Evolutionary conservation across 2,329 filamentous ascomycete species (phyloP).

Genomic region (Pestalotiopsis sp.): DNA sequence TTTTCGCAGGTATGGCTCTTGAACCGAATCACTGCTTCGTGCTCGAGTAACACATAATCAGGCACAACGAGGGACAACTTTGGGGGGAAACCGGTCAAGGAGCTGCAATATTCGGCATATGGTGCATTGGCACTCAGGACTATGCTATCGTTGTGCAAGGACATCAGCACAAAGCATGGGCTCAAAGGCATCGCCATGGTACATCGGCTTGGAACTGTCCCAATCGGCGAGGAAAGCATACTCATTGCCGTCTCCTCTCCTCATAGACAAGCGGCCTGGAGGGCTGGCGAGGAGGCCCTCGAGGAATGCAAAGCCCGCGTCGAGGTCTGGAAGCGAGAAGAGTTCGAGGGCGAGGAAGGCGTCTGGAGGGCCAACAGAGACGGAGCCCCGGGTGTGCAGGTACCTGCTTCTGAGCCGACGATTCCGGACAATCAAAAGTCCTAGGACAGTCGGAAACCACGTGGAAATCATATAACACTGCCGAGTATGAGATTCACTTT

Average conservation of each 20-base stretch:
- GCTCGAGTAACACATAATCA: slow-evolving; percentile 32
- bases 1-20: slow-evolving; percentile 66
- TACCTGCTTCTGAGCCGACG: slow-evolving; percentile 28
- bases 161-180: slow-evolving; percentile 60
- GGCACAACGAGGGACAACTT: slow-evolving; percentile 81
- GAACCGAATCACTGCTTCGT: not conserved
- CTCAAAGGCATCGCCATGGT: slow-evolving; percentile 77
- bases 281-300: slow-evolving; percentile 84
- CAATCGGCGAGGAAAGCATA: slow-evolving; percentile 92
- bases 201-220: slow-evolving; percentile 83
- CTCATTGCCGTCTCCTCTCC: slow-evolving; percentile 83
- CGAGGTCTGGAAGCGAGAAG: slow-evolving; percentile 96
- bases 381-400: slow-evolving; percentile 59
- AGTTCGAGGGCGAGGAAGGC: slow-evolving; percentile 77
- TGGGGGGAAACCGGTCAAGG: slow-evolving; percentile 68
- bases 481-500: too few relatives aligned
- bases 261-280: slow-evolving; percentile 85
- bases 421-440: not conserved
- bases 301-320: slow-evolving; percentile 83
- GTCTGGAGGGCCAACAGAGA: slow-evolving; percentile 90
- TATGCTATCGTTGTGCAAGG: slow-evolving; percentile 65
- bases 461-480: not conserved
- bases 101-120: slow-evolving; percentile 78
- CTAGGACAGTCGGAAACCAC: not conserved
- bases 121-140: slow-evolving; percentile 68